Evolutionary conservation across 352 stramenopile genomes (phyloP), one percentile per base, ranked within the genome.

Genomic region (Globisporangium irregulare): DNA sequence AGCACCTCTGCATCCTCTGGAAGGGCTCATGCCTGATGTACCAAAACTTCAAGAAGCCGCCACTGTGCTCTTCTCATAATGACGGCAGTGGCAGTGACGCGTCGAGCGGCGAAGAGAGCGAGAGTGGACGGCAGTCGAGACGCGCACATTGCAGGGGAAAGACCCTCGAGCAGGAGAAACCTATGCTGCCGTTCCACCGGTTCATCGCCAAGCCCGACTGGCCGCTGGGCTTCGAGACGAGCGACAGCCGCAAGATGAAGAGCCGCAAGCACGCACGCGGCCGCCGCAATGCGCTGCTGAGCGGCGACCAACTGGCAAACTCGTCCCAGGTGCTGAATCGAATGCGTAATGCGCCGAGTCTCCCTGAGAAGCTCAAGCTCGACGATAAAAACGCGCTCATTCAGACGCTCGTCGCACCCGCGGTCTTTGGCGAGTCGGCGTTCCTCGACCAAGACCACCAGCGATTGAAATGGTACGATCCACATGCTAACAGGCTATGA

Each of bases 1-100:
- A 72, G 38, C 56, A 79, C 63, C 67, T 91, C 6, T 71, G 80
- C 4, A 80, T 93, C 34, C 66, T 93, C 18, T 84, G 81, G 69
- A 91, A 90, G 61, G 85, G 85, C 36, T 84, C 80, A 22, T 91
- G 83, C 46, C 61, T 77, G 46, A 81, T 91, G 58, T 87, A 81
- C 51, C 82, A 93, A 61, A 75, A 93, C 55, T 91, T 91, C 43
- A 71, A 78, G 20, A 78, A 65, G 22, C 72, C 79, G 27, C 80
- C 85, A n/a, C 58, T 91, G 48, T 59, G 53, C 51, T 29, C 48
- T 67, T 68, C 68, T 58, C 53, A 64, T 46, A 57, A 70, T 0
- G 61, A 73, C 1, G 64, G 67, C 2, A 63, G 15, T 24, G 27
- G 9, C 6, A 24, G 34, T 15, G 27, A 22, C 8, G 6, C 27